Conservation (phyloP, 2,329 filamentous ascomycete species). For the Alternaria conjuncta region DNA sequence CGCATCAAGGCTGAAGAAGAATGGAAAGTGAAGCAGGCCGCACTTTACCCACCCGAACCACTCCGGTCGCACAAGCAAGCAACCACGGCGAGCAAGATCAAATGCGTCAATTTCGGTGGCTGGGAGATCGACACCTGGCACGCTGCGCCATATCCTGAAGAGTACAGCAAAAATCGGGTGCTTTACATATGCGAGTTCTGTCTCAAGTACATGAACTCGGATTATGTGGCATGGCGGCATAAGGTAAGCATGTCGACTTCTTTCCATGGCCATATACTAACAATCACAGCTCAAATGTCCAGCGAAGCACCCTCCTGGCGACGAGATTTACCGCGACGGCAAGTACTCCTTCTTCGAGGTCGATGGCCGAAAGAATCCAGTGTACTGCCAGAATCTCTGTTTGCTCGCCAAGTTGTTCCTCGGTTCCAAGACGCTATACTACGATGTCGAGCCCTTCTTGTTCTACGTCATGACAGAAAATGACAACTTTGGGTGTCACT, state of each 20-base stretch:
- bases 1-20: constrained; percentile 91
- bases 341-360: constrained; percentile 97
- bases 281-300: constrained; percentile 73
- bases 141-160: constrained; percentile 95
- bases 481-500: constrained; percentile 89
- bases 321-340: constrained; percentile 94
- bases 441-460: constrained; percentile 94
- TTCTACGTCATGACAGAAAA: constrained; percentile 98
- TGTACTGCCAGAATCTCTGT: constrained; percentile 98
- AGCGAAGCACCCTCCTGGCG: constrained; percentile 93
- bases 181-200: constrained; percentile 99
- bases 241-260: constrained; percentile 59
- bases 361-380: constrained; percentile 92
- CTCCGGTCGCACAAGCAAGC: constrained; percentile 66
- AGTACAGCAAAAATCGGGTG: constrained; percentile 94
- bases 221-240: constrained; percentile 97
- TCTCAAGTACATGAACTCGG: constrained; percentile 99
- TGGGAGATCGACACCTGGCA: constrained; percentile 99
- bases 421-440: constrained; percentile 98
- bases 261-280: constrained; percentile 25
- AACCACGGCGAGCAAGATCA: constrained; percentile 94
- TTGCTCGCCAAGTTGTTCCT: constrained; percentile 94
- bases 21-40: constrained; percentile 74
- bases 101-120: constrained; percentile 97
- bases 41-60: constrained; percentile 70